A percentile compares a stretch with the other conserved stretches of the same genome.
phyloP scores from a whole-genome alignment of 2,329 filamentous ascomycete species.

The Talaromyces sp. region DNA sequence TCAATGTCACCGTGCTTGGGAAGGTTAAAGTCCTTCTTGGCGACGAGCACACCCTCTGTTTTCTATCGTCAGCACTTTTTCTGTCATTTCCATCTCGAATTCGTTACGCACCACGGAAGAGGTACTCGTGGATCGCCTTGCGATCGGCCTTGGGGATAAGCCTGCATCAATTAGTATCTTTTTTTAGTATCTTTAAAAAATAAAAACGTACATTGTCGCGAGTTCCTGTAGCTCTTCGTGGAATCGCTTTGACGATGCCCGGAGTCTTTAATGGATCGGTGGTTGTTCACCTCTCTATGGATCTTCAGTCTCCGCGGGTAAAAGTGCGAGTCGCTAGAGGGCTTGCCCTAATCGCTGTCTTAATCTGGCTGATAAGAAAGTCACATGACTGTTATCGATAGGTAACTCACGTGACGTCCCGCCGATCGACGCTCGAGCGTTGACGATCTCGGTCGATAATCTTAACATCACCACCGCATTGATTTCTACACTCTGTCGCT shows the following conservation, averaged over 20 bases:
- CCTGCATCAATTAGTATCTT: slow-evolving; percentile 45
- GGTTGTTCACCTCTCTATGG: slow-evolving; percentile 25
- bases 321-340: slow-evolving; percentile 25
- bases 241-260: slow-evolving; percentile 48
- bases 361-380: neutral
- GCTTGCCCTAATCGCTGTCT: slow-evolving; percentile 9
- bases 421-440: neutral
- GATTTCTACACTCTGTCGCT: neutral
- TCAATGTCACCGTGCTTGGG: slow-evolving; percentile 97
- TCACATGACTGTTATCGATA: slow-evolving; percentile 5
- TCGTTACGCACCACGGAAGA: slow-evolving; percentile 71
- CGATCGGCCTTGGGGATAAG: slow-evolving; percentile 99
- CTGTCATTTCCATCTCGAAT: slow-evolving; percentile 3
- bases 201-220: slow-evolving; percentile 44
- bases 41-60: slow-evolving; percentile 77
- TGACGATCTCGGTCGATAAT: neutral
- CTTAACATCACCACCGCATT: neutral
- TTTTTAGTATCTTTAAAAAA: neutral
- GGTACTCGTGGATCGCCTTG: slow-evolving; percentile 99
- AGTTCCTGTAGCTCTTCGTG: slow-evolving; percentile 49
- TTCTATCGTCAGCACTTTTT: neutral
- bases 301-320: slow-evolving; percentile 19
- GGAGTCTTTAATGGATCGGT: slow-evolving; percentile 9
- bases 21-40: slow-evolving; percentile 98
- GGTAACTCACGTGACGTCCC: neutral